Base-by-base conservation (phyloP, 1,139 yeast genomes). In the Kluyveromyces sp. region DNA sequence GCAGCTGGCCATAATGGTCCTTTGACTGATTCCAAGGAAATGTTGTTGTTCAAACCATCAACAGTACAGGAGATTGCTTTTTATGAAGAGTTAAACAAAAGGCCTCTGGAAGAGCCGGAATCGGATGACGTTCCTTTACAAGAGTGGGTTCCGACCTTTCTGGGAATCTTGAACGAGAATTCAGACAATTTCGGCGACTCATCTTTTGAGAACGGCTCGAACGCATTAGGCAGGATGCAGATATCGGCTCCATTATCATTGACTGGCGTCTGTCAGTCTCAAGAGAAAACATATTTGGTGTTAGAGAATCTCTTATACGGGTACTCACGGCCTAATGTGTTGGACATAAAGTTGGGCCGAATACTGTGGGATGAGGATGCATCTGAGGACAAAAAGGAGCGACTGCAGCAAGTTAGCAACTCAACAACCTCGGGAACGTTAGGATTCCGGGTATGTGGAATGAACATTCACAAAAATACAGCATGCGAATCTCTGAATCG, bases 1-100 rank as follows among this genome's bases (percentile, higher is more conserved):
- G 97, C 94, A 2, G 98, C 97, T 0, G 98, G 98, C 9, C 98
- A 92, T 58, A 83, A 73, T 13, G 97, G 96, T 0, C 75, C 83
- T 11, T 57, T 87, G 49, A 75, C 75, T 19, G 78, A 80, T 34
- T 67, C 61, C 3, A 73, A 73, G 25, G 94, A 89, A 1, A 65
- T 75, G 9, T 64, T 89, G 19, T 83, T 88, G 55, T 77, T 85
- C 46, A 92, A 92, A 62, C 78, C 81, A 0, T 71, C 92, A 0
- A 60, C 65, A 0, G 64, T 63, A 20, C 79, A 77, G 52, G 98
- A 92, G 62, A 64, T 83, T 28, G 78, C 74, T 13, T 92, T 92
- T 61, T 92, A 92, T 59, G 66, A 64, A 38, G 49, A 42, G 39
- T 42, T 52, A 43, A 58, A 47, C 19, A 30, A 41, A 15, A 43